Conservation (phyloP, 78 protist genomes). For the Speleostelium caveatum region DNA sequence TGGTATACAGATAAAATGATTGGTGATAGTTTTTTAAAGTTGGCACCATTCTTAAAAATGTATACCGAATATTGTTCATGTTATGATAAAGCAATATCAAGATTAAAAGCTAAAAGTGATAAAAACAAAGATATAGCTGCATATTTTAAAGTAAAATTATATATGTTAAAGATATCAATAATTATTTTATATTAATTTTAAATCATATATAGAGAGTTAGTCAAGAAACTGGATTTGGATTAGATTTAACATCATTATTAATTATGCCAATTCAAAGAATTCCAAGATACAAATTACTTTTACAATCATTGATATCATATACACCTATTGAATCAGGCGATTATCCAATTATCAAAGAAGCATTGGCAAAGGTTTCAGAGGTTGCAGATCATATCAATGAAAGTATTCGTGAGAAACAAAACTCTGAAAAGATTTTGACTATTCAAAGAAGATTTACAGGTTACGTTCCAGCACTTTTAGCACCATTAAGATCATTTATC, state of each 20-base stretch:
- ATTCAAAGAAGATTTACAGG: constrained; percentile 82
- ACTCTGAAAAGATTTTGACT: constrained; percentile 54
- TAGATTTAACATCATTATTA: constrained; percentile 50
- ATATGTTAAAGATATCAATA: not conserved
- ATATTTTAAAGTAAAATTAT: constrained; percentile 13
- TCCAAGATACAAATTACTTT: constrained; percentile 54
- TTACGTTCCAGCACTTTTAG: constrained; percentile 54
- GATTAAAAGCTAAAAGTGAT: constrained; percentile 35
- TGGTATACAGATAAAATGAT: constrained; percentile 43
- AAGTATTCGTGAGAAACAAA: constrained; percentile 73
- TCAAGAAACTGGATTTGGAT: constrained; percentile 42
- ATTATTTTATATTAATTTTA: not conserved
- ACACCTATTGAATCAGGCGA: constrained; percentile 53
- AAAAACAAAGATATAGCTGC: constrained; percentile 35
- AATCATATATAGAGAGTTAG: not conserved
- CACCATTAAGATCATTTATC: constrained; percentile 71
- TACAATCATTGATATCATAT: constrained; percentile 29
- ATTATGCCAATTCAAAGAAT: constrained; percentile 70
- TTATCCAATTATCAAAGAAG: constrained; percentile 19
- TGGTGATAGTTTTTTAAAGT: constrained; percentile 55
- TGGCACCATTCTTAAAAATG: constrained; percentile 63
- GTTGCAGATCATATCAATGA: constrained; percentile 72
- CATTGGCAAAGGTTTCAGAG: constrained; percentile 41
- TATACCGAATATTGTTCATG: constrained; percentile 67
- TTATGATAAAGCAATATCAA: constrained; percentile 47